Evolutionary conservation across 2,329 filamentous ascomycete genomes (phyloP), one percentile per base, ranked within the genome.

Genomic region (Arthrobotrys sinensis): DNA sequence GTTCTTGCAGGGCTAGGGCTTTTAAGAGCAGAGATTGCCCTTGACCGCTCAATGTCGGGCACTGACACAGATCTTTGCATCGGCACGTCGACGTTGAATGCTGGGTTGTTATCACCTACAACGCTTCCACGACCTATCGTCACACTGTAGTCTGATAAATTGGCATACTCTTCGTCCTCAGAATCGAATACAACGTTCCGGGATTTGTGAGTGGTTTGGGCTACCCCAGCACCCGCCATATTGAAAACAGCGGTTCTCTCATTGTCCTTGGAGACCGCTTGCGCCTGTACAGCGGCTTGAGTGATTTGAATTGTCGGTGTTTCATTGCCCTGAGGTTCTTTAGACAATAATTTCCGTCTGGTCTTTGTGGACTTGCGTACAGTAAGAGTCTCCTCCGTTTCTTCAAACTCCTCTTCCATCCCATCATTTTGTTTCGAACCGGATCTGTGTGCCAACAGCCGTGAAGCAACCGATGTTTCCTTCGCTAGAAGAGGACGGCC

Each of bases 151-250:
- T 78, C 75, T 14, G 75, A 78, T 8, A 72, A 24, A 19, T 68
- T 46, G n/a, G 60, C 67, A 10, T 53, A 60, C 3, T 64, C 73
- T 11, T 50, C 50, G 28, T 68, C 75, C 14, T 67, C 53, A n/a
- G 75, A 72, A 14, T 72, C 75, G 16, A 46, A 72, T 10, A 72
- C 75, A 3, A 78, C 43, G 1, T 53, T 57, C 19, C 67, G 75
- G 28, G 43, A 19, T 57, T 67, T 72, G 11, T 28, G 48, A 7
- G 28, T 34, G 12, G 45, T n/a, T 48, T 34, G 46, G 6, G 8
- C 16, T 14, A 14, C 7, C 16, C n/a, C 32, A 2, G 43, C 11
- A 52, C 19, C 52, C 5, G 52, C 28, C 24, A 63, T 34, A 24
- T 2, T 14, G 8, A 43, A 53, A 28, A 8, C 6, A 6, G 45